Base-by-base conservation (phyloP, 371 early-diverging fungal species). In the Umbelopsis sp. region DNA sequence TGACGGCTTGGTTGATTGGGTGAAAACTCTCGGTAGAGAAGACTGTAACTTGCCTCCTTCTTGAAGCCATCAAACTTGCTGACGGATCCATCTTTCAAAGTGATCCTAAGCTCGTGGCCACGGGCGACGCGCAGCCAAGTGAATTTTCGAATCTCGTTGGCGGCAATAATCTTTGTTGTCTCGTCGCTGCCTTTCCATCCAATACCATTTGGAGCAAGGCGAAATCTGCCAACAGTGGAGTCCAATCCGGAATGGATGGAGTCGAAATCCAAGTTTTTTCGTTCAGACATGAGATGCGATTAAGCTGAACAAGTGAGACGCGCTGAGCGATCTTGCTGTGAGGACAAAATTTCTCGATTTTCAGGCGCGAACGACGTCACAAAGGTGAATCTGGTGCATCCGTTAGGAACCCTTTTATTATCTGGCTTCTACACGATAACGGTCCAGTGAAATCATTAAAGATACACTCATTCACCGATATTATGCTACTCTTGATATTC, bases 31-130 rank as follows among this genome's bases (percentile, higher is more conserved):
- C 20, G 48, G n/a, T 48, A 16, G 3, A 48, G 16, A 20, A 16
- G 8, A 48, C 18, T 6, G 20, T 16, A 18, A 48, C 48, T 12
- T 48, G 93, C 95, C 50, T 96, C 95, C 65, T 83, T 74, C 35
- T 84, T 83, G 71, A 99, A 96, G 2, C 95, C 95, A 80, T 97
- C 97, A 79, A 98, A 96, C 80, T 91, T 94, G 66, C 86, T 79
- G 45, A 92, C 77, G 3, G 74, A 77, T 20, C 91, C 91, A 70
- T 94, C 91, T 51, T 91, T 91, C 48, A 86, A 76, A 50, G 80
- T 74, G 52, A 98, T 82, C 44, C 94, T 83, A 65, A 98, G 80
- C 69, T 95, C 91, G 72, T 89, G 95, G 29, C 92, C 93, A 69
- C 95, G 84, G 3, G 95, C 94, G 12, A 90, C 95, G 45, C 96